Conservation (phyloP, 1,284 basidiomycete species). For the Boletus subluridellus region DNA sequence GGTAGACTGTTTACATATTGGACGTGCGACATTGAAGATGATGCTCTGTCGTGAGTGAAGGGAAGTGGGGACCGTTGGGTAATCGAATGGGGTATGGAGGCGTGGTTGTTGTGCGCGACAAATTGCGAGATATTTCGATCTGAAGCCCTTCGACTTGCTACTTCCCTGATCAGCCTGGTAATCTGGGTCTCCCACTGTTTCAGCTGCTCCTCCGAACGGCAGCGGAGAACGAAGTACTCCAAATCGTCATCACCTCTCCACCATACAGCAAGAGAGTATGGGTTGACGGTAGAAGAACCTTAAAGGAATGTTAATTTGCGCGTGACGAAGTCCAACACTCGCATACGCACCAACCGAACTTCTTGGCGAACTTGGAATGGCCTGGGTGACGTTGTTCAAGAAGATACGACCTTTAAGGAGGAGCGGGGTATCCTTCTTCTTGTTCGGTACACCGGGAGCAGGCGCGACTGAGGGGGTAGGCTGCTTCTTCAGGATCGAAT, state of each 20-base stretch:
- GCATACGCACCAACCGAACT: conserved; percentile 56
- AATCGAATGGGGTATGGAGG: conserved; percentile 26
- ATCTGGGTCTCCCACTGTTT: conserved; percentile 90
- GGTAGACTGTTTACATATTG: conserved; percentile 34
- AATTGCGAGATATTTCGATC: conserved; percentile 52
- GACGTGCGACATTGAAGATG: conserved; percentile 34
- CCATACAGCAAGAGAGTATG: conserved; percentile 80
- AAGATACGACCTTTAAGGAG: conserved; percentile 97
- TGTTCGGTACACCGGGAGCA: conserved; percentile 51
- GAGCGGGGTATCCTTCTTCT: conserved; percentile 76
- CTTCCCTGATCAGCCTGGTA: conserved; percentile 78
- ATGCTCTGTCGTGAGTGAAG: conserved; percentile 44
- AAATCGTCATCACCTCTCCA: conserved; percentile 92
- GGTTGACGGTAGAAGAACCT: conserved; percentile 45
- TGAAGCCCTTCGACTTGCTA: conserved; percentile 58
- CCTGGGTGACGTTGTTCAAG: conserved; percentile 90
- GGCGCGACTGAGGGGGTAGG: conserved; percentile 40
- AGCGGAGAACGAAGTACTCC: conserved; percentile 93
- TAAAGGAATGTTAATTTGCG: conserved; percentile 11
- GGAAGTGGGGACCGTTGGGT: conserved; percentile 35
- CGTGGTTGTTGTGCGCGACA: conserved; percentile 32
- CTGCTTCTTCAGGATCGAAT: conserved; percentile 76
- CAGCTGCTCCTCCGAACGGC: conserved; percentile 90
- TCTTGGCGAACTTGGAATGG: conserved; percentile 54
- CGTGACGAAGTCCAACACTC: background rate